A percentile compares a stretch with the other conserved stretches of the same genome.
These are phyloP conservation scores for Colletotrichum lupini DNA, from an alignment of 2,329 filamentous ascomycete genomes.

Conservation along the genomic window DNA sequence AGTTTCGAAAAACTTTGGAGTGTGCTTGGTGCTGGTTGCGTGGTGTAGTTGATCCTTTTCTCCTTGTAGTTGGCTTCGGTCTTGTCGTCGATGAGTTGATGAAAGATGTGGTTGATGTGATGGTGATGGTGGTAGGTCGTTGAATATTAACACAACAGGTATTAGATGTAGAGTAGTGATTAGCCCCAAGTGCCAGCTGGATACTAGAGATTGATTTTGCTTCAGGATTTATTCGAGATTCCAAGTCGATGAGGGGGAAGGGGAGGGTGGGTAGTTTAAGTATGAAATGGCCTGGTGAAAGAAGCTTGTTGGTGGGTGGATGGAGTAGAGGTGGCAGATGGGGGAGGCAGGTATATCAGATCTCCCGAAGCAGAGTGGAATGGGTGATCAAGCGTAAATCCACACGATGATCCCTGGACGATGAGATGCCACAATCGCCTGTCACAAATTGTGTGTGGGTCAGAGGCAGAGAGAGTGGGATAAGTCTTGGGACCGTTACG, in stretches of 20 bases:
- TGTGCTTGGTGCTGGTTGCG: conserved; percentile 37
- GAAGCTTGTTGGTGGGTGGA: conserved; percentile 54
- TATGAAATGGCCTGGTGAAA: conserved; percentile 50
- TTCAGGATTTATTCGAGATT: conserved; percentile 38
- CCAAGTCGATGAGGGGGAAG: conserved; percentile 36
- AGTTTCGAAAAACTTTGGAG: neutral
- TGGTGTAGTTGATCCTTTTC: conserved; percentile 1
- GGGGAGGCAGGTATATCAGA: conserved; percentile 41
- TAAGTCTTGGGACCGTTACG: conserved; percentile 39
- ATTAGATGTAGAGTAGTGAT: conserved; percentile 41
- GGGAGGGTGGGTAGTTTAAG: conserved; percentile 56
- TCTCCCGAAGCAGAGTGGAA: conserved; percentile 47
- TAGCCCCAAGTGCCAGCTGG: conserved; percentile 49
- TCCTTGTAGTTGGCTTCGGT: conserved; percentile 13
- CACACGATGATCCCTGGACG: conserved; percentile 58
- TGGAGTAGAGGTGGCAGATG: conserved; percentile 35
- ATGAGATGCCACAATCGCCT: conserved; percentile 55
- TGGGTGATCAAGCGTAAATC: conserved; percentile 63
- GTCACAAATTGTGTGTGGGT: conserved; percentile 68
- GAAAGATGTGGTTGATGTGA: conserved; percentile 20
- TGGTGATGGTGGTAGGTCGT: neutral
- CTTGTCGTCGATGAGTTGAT: conserved; percentile 25
- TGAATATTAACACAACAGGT: conserved; percentile 40
- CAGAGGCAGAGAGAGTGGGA: conserved; percentile 39
- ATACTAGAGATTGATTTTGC: conserved; percentile 44